Conservation (phyloP, 2,329 filamentous ascomycete genomes). For the Dactylellina haptotyla region DNA sequence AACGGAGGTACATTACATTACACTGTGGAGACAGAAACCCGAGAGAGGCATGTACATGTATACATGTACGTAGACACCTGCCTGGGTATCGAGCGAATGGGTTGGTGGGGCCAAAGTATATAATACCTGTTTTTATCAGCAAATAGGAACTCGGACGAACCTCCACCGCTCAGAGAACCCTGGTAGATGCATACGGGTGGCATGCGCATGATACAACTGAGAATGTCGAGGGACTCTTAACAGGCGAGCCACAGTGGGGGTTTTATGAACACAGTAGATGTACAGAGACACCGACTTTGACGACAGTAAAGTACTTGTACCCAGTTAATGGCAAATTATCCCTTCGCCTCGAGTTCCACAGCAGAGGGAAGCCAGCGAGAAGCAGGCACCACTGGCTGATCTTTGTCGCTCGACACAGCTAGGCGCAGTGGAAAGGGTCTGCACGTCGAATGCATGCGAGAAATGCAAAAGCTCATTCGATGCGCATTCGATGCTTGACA, state of each 20-base stretch:
- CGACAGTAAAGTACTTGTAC: not conserved
- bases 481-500: conserved; percentile 48
- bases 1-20: too few species aligned
- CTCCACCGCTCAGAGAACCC: conserved; percentile 24
- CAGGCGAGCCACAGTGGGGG: not conserved
- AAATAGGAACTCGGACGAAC: conserved; percentile 41
- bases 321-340: not conserved
- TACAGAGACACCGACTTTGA: not conserved
- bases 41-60: not conserved
- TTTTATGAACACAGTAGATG: not conserved
- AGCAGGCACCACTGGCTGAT: conserved; percentile 44
- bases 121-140: conserved; percentile 45
- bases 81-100: not conserved
- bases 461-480: conserved; percentile 52
- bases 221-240: conserved; percentile 2
- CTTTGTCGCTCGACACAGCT: conserved; percentile 15
- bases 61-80: not conserved
- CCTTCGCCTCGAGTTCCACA: conserved; percentile 30
- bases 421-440: conserved; percentile 31
- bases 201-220: conserved; percentile 33
- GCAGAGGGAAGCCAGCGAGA: conserved; percentile 10
- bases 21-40: too few species aligned
- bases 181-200: conserved; percentile 23
- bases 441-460: conserved; percentile 32
- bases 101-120: conserved; percentile 21